phyloP scores from a whole-genome alignment of 2,329 filamentous ascomycete genomes.

The Neophaeococcomyces aloes region DNA sequence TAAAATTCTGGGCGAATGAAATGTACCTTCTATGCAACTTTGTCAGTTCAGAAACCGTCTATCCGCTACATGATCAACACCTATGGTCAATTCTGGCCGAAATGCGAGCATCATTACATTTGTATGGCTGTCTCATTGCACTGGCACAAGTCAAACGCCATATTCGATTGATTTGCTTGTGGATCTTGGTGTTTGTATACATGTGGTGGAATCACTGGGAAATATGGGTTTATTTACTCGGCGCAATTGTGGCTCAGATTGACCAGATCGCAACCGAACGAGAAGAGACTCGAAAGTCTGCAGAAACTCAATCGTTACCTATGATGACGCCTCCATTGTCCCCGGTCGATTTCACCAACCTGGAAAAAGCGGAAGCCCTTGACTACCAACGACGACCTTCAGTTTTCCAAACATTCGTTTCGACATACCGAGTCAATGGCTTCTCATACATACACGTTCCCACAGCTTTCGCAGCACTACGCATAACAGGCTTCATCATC shows the following conservation, averaged over 20 bases:
- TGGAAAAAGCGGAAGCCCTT: not conserved
- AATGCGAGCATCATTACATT: slow-evolving; percentile 35
- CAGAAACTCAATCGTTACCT: not conserved
- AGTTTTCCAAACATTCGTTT: not conserved
- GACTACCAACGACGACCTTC: not conserved
- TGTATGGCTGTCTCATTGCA: slow-evolving; percentile 33
- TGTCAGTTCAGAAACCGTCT: slow-evolving; percentile 16
- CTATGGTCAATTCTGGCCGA: slow-evolving; percentile 40
- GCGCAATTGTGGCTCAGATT: slow-evolving; percentile 35
- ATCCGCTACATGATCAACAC: slow-evolving; percentile 35
- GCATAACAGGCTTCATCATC: slow-evolving; percentile 30
- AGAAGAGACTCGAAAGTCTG: slow-evolving; percentile 10
- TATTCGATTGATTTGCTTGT: slow-evolving; percentile 28
- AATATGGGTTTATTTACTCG: slow-evolving; percentile 33
- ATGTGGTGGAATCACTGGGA: slow-evolving; percentile 37
- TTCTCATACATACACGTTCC: not conserved
- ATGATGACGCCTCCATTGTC: not conserved
- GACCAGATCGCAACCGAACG: slow-evolving; percentile 28
- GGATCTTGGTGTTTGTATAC: slow-evolving; percentile 29
- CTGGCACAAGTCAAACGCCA: slow-evolving; percentile 28
- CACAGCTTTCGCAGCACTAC: slow-evolving; percentile 13
- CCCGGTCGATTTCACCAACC: not conserved
- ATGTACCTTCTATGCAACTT: slow-evolving; percentile 21
- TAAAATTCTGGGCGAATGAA: slow-evolving; percentile 28
- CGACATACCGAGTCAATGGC: not conserved